Percentiles rank a stretch among this genome's conserved stretches.
Conservation (phyloP, 805 yeast species). For the Dipodascus geniculatus region DNA sequence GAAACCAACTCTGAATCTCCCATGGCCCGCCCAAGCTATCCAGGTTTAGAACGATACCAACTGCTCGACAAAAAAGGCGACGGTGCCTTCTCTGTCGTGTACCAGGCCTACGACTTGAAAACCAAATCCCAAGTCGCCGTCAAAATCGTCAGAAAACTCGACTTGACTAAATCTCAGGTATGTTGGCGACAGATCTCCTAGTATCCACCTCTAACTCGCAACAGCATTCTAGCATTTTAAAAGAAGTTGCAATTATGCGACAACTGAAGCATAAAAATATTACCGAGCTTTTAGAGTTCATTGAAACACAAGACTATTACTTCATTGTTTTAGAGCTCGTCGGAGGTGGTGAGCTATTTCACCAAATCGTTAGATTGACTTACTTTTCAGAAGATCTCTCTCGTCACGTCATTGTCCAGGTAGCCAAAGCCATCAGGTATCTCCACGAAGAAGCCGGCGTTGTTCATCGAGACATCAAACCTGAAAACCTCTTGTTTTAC, state of each 20-base stretch:
- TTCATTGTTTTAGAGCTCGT: slow-evolving; percentile 57
- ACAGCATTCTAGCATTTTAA: slow-evolving; percentile 41
- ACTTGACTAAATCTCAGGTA: slow-evolving; percentile 29
- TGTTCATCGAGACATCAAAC: slow-evolving; percentile 76
- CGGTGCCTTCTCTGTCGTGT: slow-evolving; percentile 87
- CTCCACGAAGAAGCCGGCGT: slow-evolving; percentile 59
- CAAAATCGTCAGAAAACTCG: slow-evolving; percentile 57
- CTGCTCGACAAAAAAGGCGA: slow-evolving; percentile 35
- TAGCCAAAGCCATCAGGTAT: slow-evolving; percentile 57
- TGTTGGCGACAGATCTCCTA: neutral
- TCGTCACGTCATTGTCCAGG: slow-evolving; percentile 61
- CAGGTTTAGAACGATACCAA: slow-evolving; percentile 28
- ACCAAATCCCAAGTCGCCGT: slow-evolving; percentile 49
- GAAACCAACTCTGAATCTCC: too few relatives aligned
- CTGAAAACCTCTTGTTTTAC: slow-evolving; percentile 60
- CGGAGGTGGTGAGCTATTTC: slow-evolving; percentile 72
- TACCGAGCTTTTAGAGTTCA: slow-evolving; percentile 40
- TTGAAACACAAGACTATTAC: slow-evolving; percentile 41
- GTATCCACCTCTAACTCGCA: neutral
- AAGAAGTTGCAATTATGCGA: slow-evolving; percentile 66
- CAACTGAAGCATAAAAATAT: slow-evolving; percentile 51
- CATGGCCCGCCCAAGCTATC: slow-evolving; percentile 23
- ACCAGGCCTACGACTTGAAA: slow-evolving; percentile 45
- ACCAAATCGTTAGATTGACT: slow-evolving; percentile 65
- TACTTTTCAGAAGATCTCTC: slow-evolving; percentile 64